Evolutionary conservation across 495 filamentous ascomycete genomes (phyloP).

Genomic region (Neurospora sp.): DNA sequence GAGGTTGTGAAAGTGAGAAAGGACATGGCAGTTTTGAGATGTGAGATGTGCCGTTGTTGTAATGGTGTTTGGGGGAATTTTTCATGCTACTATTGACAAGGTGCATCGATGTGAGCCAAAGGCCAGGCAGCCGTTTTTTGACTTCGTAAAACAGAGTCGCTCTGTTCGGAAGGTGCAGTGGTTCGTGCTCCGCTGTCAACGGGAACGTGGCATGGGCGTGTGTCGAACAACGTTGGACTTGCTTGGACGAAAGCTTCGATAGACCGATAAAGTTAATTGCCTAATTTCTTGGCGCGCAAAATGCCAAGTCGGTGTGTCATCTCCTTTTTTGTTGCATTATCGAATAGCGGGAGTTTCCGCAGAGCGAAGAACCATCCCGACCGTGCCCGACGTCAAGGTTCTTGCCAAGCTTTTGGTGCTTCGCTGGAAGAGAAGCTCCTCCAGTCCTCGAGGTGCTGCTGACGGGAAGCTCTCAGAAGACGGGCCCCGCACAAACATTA

Average conservation of each 20-base stretch:
- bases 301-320: neutral
- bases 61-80: neutral
- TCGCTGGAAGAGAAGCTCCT: neutral
- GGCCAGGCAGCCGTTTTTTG: neutral
- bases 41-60: neutral
- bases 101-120: neutral
- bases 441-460: neutral
- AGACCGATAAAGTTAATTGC: neutral
- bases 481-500: constrained; percentile 20
- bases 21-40: neutral
- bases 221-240: neutral
- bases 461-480: neutral
- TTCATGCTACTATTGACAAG: neutral
- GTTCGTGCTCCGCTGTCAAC: neutral
- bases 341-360: neutral
- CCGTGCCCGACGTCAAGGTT: neutral
- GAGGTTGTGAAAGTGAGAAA: neutral
- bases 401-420: neutral
- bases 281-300: neutral
- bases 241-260: neutral
- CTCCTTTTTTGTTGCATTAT: neutral
- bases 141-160: neutral
- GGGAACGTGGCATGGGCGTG: neutral
- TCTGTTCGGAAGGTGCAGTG: neutral
- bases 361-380: neutral